Evolutionary conservation across 148 eudicot genomes (phyloP).

Genomic region (Silene uniflora): DNA sequence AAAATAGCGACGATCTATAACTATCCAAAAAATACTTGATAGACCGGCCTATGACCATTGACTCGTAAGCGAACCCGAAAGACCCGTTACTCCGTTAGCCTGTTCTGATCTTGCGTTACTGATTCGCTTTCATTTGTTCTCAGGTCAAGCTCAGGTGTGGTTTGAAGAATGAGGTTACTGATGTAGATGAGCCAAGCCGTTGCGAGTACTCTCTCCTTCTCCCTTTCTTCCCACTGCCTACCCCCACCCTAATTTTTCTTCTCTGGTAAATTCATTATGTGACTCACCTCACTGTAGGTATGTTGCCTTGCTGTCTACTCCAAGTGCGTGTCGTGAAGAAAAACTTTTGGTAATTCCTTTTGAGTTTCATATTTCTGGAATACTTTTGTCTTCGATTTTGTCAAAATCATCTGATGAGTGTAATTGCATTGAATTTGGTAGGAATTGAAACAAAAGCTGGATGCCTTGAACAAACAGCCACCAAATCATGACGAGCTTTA

Average conservation of each 20-base stretch:
- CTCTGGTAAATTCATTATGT: neutral
- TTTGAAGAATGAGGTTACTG: conserved; percentile 71
- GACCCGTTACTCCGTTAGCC: neutral
- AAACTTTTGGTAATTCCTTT: conserved; percentile 67
- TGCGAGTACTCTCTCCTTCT: conserved; percentile 65
- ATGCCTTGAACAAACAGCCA: conserved; percentile 59
- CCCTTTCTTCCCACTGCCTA: neutral
- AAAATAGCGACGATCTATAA: neutral
- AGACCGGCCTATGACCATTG: neutral
- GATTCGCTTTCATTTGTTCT: neutral
- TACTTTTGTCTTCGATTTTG: neutral
- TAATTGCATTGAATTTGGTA: conserved; percentile 33
- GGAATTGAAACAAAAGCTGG: conserved; percentile 80
- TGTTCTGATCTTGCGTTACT: neutral
- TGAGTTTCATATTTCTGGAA: neutral
- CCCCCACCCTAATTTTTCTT: neutral
- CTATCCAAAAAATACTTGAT: neutral
- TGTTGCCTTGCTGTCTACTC: conserved; percentile 72
- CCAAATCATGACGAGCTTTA: conserved; percentile 66
- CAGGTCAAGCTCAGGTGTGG: conserved; percentile 96
- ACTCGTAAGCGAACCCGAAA: neutral
- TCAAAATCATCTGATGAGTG: conserved; percentile 1
- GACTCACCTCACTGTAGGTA: conserved; percentile 48
- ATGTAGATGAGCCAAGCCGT: conserved; percentile 98
- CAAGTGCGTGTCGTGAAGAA: conserved; percentile 66